These are phyloP conservation scores for Cyberlindnera euphorbiae DNA, from an alignment of 805 yeast genomes.

Conservation along the genomic window DNA sequence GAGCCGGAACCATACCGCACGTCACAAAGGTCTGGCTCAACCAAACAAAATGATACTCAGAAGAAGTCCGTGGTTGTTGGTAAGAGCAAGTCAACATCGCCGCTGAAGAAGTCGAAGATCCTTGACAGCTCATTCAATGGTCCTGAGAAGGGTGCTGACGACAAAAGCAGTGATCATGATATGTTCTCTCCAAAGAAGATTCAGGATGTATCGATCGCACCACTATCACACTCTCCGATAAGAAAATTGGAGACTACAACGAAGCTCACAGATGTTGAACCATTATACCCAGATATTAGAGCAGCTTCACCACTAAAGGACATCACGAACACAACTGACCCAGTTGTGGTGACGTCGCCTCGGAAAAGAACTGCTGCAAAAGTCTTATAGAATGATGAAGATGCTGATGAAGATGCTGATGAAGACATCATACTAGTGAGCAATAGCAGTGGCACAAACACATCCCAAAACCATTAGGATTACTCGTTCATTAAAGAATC, in stretches of 20 bases:
- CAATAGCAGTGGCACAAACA: constrained; percentile 15
- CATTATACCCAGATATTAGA: too few species aligned
- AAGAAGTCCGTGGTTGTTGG: constrained; percentile 1
- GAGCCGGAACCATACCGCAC: constrained; percentile 15
- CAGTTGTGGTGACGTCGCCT: constrained; percentile 5
- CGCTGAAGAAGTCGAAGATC: constrained; percentile 17
- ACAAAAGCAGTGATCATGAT: constrained; percentile 6
- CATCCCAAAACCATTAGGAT: too few species aligned
- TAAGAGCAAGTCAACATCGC: constrained; percentile 7
- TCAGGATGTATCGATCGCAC: constrained; percentile 5
- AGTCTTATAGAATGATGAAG: constrained; percentile 1
- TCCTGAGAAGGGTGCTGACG: too few species aligned
- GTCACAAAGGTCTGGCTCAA: constrained; percentile 6
- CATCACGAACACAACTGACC: constrained; percentile 12
- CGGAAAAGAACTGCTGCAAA: constrained; percentile 3
- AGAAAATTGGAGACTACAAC: too few species aligned
- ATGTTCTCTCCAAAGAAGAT: constrained; percentile 16
- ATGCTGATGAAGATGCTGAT: constrained; percentile 11
- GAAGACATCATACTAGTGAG: constrained; percentile 22
- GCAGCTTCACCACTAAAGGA: constrained; percentile 11
- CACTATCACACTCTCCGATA: too few species aligned
- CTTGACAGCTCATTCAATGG: constrained; percentile 23
- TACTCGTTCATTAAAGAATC: constrained; percentile 1
- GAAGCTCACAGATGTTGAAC: too few species aligned
- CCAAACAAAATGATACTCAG: too few species aligned